Evolutionary conservation across 2,329 filamentous ascomycete genomes (phyloP), one percentile per base, ranked within the genome.

Genomic region (Botrytis tulipae): DNA sequence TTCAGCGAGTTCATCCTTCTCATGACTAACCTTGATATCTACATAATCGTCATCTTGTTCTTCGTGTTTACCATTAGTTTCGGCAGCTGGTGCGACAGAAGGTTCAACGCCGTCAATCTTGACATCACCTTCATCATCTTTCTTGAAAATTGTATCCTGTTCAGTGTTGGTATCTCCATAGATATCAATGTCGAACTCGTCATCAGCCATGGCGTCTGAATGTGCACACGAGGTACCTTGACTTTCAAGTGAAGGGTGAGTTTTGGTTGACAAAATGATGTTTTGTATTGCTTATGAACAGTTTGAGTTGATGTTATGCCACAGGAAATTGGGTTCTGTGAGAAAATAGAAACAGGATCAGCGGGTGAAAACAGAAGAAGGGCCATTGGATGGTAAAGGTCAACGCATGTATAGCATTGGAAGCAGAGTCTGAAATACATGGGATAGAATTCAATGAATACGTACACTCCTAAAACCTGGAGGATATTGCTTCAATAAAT

Each of bases 131-230:
- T 82, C 80, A 57, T 78, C 78, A 70, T 83, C 82, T 62, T 81
- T 82, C 74, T 81, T 81, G 73, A 80, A 78, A 42, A 78, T 77
- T 29, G 76, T 79, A 75, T 84, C 82, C 74, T 85, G 83, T 37
- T 87, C 85, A 73, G 84, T 83, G 74, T 83, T 84, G 74, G 85
- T 84, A 78, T 91, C 90, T 78, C 89, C 90, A 80, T 92, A 92
- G 79, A 92, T 90, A 78, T 92, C 90, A 83, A 92, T 91, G 78
- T 92, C 90, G 82, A 91, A 92, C 78, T 91, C 89, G 79, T 91
- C 89, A 79, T 92, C 90, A 78, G 90, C 88, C 90, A 92, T 92
- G 71, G 73, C 75, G 77, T 35, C 59, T 67, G 37, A 32, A 65
- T 65, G 59, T 66, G 65, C 37, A 65, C 70, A 66, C 63, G 44